These are phyloP conservation scores for Eimeria maxima DNA, from an alignment of 169 alveolate species.

Conservation along the genomic window DNA sequence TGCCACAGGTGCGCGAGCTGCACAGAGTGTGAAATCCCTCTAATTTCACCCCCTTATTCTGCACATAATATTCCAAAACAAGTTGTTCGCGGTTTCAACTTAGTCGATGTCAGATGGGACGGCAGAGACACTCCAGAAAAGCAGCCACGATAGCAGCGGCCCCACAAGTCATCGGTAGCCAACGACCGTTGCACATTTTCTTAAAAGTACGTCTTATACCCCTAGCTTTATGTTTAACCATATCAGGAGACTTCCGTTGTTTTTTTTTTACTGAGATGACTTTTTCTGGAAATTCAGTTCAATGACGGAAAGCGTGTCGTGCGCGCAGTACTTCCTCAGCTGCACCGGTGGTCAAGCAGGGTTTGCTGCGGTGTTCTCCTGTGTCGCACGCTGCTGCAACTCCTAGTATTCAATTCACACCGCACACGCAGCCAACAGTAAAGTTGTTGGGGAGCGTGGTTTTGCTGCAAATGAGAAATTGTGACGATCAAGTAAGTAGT, in stretches of 20 bases:
- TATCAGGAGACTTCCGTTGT: neutral
- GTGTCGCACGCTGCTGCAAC: conserved; percentile 21
- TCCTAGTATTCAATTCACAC: neutral
- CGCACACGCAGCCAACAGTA: neutral
- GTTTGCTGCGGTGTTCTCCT: neutral
- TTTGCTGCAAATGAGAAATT: neutral
- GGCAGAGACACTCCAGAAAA: neutral
- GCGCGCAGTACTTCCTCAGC: neutral
- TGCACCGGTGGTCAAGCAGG: conserved; percentile 5
- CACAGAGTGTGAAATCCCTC: neutral
- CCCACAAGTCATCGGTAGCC: neutral
- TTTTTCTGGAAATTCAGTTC: neutral
- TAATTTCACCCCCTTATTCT: neutral
- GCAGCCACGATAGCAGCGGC: neutral
- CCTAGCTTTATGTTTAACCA: neutral
- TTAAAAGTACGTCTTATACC: neutral
- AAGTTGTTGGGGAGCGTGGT: neutral
- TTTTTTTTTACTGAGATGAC: neutral
- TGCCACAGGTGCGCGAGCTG: neutral
- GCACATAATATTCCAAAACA: neutral
- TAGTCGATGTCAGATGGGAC: neutral
- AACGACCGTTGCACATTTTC: neutral
- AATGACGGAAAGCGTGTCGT: neutral
- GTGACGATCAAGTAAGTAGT: neutral
- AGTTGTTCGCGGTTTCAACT: neutral